A percentile compares a stretch with the other conserved stretches of the same genome.
phyloP scores from a whole-genome alignment of 192 early-diverging fungal genomes.

The Coemansia sp. region DNA sequence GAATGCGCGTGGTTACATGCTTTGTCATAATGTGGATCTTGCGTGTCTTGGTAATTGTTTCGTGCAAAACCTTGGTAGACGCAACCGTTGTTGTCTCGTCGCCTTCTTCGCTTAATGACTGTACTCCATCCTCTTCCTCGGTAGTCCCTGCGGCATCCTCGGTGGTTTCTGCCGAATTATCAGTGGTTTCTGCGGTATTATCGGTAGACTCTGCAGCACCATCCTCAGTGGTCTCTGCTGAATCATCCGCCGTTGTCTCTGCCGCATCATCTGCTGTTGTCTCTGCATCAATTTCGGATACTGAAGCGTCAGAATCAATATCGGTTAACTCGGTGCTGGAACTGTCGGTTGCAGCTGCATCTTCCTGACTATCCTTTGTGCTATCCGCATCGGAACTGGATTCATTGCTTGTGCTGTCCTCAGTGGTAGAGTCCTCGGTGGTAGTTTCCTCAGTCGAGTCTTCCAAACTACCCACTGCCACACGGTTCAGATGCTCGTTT shows the following conservation, averaged over 20 bases:
- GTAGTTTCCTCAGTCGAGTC: conserved; percentile 2
- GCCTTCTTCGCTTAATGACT: conserved; percentile 10
- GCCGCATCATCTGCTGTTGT: neutral
- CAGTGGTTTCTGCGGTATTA: neutral
- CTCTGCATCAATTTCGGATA: neutral
- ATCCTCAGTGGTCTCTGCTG: neutral
- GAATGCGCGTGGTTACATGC: conserved; percentile 27
- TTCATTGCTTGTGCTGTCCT: neutral
- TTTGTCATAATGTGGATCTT: conserved; percentile 32
- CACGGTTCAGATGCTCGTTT: conserved; percentile 1
- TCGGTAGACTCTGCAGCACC: neutral
- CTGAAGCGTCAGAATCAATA: neutral
- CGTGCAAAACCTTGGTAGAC: conserved; percentile 40
- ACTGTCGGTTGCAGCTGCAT: neutral
- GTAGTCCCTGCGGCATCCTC: neutral
- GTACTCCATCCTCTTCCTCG: neutral
- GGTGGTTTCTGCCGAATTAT: neutral
- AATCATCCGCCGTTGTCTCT: neutral
- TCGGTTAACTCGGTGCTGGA: neutral
- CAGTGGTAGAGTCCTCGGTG: neutral
- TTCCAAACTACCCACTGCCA: neutral
- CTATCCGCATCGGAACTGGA: neutral
- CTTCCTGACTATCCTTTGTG: neutral
- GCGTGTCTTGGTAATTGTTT: conserved; percentile 33
- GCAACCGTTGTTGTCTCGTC: conserved; percentile 43